Conservation (phyloP, 2,329 filamentous ascomycete genomes). For the Trichoderma oligosporum region DNA sequence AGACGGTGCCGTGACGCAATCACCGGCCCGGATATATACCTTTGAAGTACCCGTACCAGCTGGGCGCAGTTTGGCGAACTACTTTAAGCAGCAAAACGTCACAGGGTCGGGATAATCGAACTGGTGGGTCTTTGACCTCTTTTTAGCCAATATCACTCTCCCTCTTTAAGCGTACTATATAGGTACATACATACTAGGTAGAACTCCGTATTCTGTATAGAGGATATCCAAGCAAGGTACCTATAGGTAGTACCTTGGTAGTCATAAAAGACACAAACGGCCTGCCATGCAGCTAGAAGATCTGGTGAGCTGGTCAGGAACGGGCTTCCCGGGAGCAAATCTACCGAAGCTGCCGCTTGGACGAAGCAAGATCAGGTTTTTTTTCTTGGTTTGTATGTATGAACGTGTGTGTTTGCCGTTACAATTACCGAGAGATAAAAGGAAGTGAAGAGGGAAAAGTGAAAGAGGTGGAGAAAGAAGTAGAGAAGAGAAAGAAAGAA, state of each 20-base stretch:
- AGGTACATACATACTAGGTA: no score
- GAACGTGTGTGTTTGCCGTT: not conserved
- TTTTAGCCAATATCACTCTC: no score
- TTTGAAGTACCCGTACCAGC: not conserved
- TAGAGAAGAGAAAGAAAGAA: not conserved
- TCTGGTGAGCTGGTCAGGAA: slow-evolving; percentile 12
- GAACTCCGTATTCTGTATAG: no score
- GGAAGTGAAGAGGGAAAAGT: no score
- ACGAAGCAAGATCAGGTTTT: not conserved
- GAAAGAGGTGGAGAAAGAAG: not conserved
- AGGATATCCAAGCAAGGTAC: no score
- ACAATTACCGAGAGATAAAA: no score
- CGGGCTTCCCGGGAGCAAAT: slow-evolving; percentile 7
- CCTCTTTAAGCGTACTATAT: no score
- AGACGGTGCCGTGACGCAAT: slow-evolving; percentile 20
- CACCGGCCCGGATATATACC: slow-evolving; percentile 7
- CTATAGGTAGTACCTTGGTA: not conserved
- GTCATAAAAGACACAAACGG: not conserved
- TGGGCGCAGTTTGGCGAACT: slow-evolving; percentile 7
- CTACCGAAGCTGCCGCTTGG: not conserved
- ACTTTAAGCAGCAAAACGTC: not conserved
- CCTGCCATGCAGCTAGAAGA: not conserved
- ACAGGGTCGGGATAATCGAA: slow-evolving; percentile 6
- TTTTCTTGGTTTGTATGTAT: not conserved
- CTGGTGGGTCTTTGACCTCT: no score